phyloP scores from a whole-genome alignment of 495 filamentous ascomycete species.

The Trichoderma erinaceum region DNA sequence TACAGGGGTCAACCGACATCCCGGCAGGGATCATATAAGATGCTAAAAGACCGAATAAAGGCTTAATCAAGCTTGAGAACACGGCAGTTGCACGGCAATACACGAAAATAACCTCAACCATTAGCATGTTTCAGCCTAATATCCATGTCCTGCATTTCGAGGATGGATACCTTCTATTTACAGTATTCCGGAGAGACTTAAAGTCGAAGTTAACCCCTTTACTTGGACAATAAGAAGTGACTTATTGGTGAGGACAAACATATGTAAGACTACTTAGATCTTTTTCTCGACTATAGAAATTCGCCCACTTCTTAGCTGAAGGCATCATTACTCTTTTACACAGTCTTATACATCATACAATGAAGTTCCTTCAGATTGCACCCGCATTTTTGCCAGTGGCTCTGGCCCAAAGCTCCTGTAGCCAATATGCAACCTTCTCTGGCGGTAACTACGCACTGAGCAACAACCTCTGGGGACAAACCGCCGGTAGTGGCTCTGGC shows the following conservation, averaged over 20 bases:
- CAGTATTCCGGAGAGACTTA: too few species aligned
- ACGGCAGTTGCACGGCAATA: too few species aligned
- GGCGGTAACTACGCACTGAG: conserved; percentile 35
- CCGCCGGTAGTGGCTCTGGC: conserved; percentile 34
- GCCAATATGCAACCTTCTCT: conserved; percentile 34
- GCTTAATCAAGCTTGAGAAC: too few species aligned
- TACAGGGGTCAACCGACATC: too few species aligned
- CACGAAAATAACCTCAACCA: too few species aligned
- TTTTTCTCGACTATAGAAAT: neutral
- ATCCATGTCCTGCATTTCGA: too few species aligned
- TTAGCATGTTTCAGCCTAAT: too few species aligned
- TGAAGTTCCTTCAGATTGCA: conserved; percentile 18
- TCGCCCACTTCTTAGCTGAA: neutral
- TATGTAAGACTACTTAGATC: neutral
- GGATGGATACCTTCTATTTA: too few species aligned
- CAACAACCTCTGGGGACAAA: conserved; percentile 44
- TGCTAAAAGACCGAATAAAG: too few species aligned
- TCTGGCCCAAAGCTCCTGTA: conserved; percentile 28
- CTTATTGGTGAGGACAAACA: neutral
- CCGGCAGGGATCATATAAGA: too few species aligned
- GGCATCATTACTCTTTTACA: neutral
- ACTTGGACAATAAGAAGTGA: neutral
- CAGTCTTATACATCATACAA: neutral
- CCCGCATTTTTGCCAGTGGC: conserved; percentile 15
- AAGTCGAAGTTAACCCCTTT: neutral